Evolutionary conservation across 1,139 yeast genomes (phyloP).

Genomic region (Nakaseomyces sp.): DNA sequence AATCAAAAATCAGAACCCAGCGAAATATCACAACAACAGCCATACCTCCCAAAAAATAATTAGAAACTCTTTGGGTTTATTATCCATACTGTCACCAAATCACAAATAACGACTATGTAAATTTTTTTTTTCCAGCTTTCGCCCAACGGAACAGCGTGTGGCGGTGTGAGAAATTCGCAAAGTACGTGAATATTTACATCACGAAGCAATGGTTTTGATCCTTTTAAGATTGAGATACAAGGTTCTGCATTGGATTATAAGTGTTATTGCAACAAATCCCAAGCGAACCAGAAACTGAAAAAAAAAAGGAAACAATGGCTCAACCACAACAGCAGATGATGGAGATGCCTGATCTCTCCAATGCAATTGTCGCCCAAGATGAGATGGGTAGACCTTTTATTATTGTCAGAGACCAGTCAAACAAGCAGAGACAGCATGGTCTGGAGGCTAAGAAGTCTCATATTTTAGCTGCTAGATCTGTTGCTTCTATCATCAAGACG

Average conservation of each 20-base stretch:
- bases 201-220: too few species aligned
- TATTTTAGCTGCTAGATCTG: slow-evolving; percentile 91
- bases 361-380: slow-evolving; percentile 97
- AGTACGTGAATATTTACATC: too few species aligned
- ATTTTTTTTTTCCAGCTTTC: not conserved
- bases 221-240: too few species aligned
- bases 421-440: slow-evolving; percentile 86
- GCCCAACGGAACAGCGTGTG: not conserved
- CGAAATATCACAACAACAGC: too few species aligned
- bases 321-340: slow-evolving; percentile 35
- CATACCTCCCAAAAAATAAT: too few species aligned
- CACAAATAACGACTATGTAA: not conserved
- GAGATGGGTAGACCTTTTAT: slow-evolving; percentile 99
- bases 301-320: slow-evolving; percentile 17
- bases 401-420: slow-evolving; percentile 94
- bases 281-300: too few species aligned
- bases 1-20: too few species aligned
- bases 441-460: slow-evolving; percentile 92
- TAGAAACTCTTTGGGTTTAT: too few species aligned
- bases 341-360: slow-evolving; percentile 91
- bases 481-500: slow-evolving; percentile 83
- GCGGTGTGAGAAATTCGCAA: too few species aligned
- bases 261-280: too few species aligned
- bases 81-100: too few species aligned
- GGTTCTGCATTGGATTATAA: too few species aligned